Evolutionary conservation across 306 rosid genomes (phyloP).

Genomic region (Potentilla sterilis): DNA sequence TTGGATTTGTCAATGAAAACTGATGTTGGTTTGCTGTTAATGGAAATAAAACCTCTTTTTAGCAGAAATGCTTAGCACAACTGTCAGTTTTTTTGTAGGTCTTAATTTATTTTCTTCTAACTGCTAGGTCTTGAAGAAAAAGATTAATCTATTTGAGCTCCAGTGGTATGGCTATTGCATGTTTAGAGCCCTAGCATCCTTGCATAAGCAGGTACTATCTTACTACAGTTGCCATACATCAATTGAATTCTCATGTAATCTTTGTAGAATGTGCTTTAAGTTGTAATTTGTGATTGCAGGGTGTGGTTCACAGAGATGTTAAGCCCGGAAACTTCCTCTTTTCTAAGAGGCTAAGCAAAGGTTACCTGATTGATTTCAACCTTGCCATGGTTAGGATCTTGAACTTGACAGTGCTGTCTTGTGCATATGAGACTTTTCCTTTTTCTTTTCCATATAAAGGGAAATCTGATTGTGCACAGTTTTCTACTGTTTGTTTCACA

Average conservation of each 20-base stretch:
- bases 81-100: background rate
- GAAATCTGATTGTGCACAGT: background rate
- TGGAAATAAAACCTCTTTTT: background rate
- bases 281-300: conserved; percentile 1
- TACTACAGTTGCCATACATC: background rate
- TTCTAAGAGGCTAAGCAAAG: conserved; percentile 18
- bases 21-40: background rate
- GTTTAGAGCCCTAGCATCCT: conserved; percentile 21
- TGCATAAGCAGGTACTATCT: conserved; percentile 25
- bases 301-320: conserved; percentile 28
- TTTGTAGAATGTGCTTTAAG: background rate
- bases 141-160: conserved; percentile 21
- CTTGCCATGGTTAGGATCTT: conserved; percentile 21
- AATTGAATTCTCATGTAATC: background rate
- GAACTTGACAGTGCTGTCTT: conserved; percentile 7
- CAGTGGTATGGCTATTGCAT: conserved; percentile 29
- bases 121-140: conserved; percentile 18
- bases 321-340: conserved; percentile 26
- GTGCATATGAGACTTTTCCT: background rate
- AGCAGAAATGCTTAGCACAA: background rate
- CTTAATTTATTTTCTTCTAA: conserved; percentile 4
- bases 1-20: background rate
- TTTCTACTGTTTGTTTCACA: conserved; percentile 18
- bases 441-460: background rate
- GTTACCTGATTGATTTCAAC: conserved; percentile 26